phyloP scores from a whole-genome alignment of 2,329 filamentous ascomycete species.

The Mycosphaerelloides madeirae region DNA sequence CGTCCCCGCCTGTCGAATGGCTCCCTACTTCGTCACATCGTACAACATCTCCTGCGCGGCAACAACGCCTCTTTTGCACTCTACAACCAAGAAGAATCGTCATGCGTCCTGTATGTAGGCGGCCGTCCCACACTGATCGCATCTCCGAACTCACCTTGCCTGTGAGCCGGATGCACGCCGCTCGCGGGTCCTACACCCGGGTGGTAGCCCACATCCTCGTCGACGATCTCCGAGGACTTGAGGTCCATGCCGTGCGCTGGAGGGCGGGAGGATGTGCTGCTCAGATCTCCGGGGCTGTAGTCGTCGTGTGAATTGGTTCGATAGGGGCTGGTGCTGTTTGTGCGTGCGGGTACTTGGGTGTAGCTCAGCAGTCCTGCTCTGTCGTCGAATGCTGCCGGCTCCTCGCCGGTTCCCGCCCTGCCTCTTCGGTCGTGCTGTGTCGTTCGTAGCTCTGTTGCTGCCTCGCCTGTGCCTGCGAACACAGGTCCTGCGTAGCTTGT shows the following conservation, averaged over 20 bases:
- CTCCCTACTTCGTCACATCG: too few relatives aligned
- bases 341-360: conserved; percentile 14
- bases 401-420: conserved; percentile 6
- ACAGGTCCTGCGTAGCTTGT: conserved; percentile 20
- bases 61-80: not conserved
- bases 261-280: conserved; percentile 2
- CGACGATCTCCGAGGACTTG: conserved; percentile 15
- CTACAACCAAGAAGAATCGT: not conserved
- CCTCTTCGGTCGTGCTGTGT: conserved; percentile 6
- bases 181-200: conserved; percentile 20
- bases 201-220: conserved; percentile 20
- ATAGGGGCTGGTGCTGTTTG: conserved; percentile 11
- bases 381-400: conserved; percentile 24
- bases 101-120: conserved; percentile 9
- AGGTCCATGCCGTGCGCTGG: conserved; percentile 6
- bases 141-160: conserved; percentile 1
- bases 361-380: conserved; percentile 24
- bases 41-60: not conserved
- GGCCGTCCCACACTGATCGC: conserved; percentile 3
- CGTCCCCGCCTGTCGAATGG: too few relatives aligned
- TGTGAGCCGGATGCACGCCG: conserved; percentile 14
- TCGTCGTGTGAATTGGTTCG: conserved; percentile 3
- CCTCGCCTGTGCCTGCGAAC: conserved; percentile 16
- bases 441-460: conserved; percentile 24
- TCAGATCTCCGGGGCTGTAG: conserved; percentile 1